These are phyloP conservation scores for Colletotrichum lini DNA, from an alignment of 2,329 filamentous ascomycete species.

Conservation along the genomic window DNA sequence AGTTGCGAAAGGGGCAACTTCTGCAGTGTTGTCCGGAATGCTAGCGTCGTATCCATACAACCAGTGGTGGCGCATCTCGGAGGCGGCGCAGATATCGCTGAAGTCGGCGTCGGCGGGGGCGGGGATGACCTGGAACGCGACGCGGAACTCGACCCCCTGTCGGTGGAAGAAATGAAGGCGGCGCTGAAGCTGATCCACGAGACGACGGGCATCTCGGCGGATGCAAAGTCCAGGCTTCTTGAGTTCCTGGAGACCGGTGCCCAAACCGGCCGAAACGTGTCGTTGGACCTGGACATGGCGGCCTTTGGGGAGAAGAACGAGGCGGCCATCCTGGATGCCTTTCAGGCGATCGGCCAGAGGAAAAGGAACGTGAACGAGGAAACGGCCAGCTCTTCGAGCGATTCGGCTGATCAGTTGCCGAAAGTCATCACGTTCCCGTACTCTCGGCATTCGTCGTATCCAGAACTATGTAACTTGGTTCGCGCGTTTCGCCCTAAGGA, in stretches of 20 bases:
- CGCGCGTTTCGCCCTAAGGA: slow-evolving; percentile 79
- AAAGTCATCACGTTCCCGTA: slow-evolving; percentile 79
- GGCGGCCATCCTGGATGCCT: slow-evolving; percentile 45
- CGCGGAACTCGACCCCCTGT: slow-evolving; percentile 74
- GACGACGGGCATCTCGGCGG: slow-evolving; percentile 41
- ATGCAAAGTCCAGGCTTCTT: slow-evolving; percentile 40
- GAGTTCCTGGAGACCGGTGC: slow-evolving; percentile 43
- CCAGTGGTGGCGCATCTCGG: slow-evolving; percentile 79
- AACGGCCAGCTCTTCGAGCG: background rate
- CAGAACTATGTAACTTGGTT: slow-evolving; percentile 82
- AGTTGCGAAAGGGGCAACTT: slow-evolving; percentile 84
- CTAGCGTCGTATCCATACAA: slow-evolving; percentile 79
- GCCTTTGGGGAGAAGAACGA: slow-evolving; percentile 50
- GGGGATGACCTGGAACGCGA: slow-evolving; percentile 80
- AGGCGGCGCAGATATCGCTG: slow-evolving; percentile 75
- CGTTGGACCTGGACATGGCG: slow-evolving; percentile 50
- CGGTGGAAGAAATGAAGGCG: slow-evolving; percentile 66
- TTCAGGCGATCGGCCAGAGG: slow-evolving; percentile 47
- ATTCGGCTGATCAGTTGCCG: slow-evolving; percentile 49
- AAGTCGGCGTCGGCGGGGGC: slow-evolving; percentile 85
- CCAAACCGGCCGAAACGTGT: slow-evolving; percentile 51
- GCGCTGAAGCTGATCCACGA: slow-evolving; percentile 56
- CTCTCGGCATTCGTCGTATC: slow-evolving; percentile 89
- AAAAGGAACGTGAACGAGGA: slow-evolving; percentile 31
- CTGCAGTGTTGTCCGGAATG: slow-evolving; percentile 64